Percentiles rank a stretch among this genome's conserved stretches.
phyloP scores from a whole-genome alignment of 2,329 filamentous ascomycete species.

The Fusarium sp. region DNA sequence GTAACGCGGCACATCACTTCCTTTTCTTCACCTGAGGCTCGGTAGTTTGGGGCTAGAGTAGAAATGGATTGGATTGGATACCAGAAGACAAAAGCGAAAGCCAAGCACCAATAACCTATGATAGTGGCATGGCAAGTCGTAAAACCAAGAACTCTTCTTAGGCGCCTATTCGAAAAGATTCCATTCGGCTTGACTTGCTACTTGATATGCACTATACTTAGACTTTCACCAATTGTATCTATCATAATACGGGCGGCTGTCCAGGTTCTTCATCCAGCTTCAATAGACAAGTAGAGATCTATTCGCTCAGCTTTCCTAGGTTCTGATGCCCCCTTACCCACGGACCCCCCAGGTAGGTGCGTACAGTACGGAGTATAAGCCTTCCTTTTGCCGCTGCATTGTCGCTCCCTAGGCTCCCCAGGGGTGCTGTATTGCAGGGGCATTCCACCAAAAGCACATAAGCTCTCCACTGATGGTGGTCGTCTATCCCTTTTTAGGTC shows the following conservation, averaged over 20 bases:
- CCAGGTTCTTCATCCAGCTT: background rate
- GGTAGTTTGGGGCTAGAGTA: conserved; percentile 1
- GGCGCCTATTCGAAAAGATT: background rate
- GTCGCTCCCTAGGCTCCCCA: conserved; percentile 8
- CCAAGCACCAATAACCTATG: conserved; percentile 13
- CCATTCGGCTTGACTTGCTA: background rate
- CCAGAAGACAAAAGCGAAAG: conserved; percentile 4
- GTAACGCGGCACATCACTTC: conserved; percentile 34
- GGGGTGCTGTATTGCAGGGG: conserved; percentile 12
- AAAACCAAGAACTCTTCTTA: background rate
- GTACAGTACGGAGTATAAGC: background rate
- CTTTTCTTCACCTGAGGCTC: conserved; percentile 33
- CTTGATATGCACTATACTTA: background rate
- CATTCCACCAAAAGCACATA: background rate
- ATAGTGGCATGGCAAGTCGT: background rate
- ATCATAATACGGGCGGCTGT: conserved; percentile 31
- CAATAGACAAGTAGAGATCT: background rate
- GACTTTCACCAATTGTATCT: background rate
- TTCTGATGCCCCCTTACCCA: conserved; percentile 4
- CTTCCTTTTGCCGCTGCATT: conserved; percentile 25
- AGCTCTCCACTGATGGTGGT: conserved; percentile 10
- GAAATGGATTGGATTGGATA: conserved; percentile 5
- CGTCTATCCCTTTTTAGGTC: background rate
- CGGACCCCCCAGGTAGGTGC: background rate
- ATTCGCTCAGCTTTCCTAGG: conserved; percentile 20